Evolutionary conservation across 2,329 filamentous ascomycete genomes (phyloP).

Genomic region (Elsinoe arachidis): DNA sequence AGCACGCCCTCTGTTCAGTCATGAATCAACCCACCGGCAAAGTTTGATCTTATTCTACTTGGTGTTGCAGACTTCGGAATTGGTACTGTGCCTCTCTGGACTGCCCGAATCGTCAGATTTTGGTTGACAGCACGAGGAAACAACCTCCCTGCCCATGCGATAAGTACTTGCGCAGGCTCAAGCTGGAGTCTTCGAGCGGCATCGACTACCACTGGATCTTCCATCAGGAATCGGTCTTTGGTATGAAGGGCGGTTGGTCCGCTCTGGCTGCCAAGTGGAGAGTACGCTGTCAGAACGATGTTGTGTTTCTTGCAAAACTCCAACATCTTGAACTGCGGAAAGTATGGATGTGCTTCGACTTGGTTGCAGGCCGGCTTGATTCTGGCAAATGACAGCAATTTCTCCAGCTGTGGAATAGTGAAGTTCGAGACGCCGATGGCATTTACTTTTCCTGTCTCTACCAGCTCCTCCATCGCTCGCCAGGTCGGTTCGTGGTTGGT

Average conservation of each 20-base stretch:
- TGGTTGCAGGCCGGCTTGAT: too few relatives aligned
- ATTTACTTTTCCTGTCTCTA: too few relatives aligned
- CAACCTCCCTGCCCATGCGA: not conserved
- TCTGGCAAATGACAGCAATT: too few relatives aligned
- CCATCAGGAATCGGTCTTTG: not conserved
- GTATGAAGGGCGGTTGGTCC: not conserved
- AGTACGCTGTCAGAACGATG: not conserved
- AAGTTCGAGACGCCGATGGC: too few relatives aligned
- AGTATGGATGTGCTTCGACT: not conserved
- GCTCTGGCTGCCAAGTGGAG: not conserved
- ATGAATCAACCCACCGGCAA: too few relatives aligned
- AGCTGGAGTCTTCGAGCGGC: not conserved
- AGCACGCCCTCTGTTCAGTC: too few relatives aligned
- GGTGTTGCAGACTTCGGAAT: not conserved
- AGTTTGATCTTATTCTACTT: not conserved
- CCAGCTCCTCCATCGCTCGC: too few relatives aligned
- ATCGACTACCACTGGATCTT: not conserved
- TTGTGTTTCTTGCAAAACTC: not conserved
- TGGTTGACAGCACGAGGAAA: too few relatives aligned
- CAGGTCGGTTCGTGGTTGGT: too few relatives aligned
- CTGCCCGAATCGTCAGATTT: too few relatives aligned
- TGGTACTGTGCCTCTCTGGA: not conserved
- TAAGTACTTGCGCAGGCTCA: not conserved
- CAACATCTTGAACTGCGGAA: not conserved
- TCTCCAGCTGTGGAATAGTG: too few relatives aligned